A percentile compares a stretch with the other conserved stretches of the same genome.
These are phyloP conservation scores for Neospora caninum DNA, from an alignment of 169 alveolate species.

Conservation along the genomic window DNA sequence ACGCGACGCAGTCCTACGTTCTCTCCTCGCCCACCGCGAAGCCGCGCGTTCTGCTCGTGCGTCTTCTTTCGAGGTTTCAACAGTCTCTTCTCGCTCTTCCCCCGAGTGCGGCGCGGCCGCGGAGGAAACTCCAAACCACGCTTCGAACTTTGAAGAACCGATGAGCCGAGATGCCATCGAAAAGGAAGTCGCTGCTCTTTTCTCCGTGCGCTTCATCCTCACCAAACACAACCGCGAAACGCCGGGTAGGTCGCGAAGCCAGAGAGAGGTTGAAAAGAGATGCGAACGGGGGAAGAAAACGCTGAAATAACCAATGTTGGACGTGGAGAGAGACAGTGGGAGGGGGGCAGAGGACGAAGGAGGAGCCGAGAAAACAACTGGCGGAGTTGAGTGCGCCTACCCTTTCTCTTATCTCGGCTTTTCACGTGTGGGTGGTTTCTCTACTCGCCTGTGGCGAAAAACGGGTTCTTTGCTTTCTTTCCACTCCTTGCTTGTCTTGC, in stretches of 20 bases:
- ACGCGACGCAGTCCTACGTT: background rate
- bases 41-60: background rate
- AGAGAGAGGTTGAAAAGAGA: background rate
- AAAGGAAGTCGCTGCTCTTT: background rate
- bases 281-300: no score
- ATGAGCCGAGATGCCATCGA: background rate
- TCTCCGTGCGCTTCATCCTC: background rate
- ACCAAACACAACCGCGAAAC: constrained; percentile 8
- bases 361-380: no score
- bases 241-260: background rate
- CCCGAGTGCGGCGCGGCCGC: background rate
- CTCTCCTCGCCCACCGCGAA: background rate
- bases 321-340: no score
- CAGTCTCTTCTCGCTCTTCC: background rate
- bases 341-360: no score
- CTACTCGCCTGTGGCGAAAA: no score
- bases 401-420: no score
- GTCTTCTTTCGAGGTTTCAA: background rate
- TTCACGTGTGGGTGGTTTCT: no score
- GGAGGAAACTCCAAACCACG: background rate
- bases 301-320: no score
- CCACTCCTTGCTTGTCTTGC: no score
- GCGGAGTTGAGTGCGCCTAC: no score
- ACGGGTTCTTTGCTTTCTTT: no score
- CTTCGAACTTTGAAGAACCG: background rate